Evolutionary conservation across 2,329 filamentous ascomycete genomes (phyloP), one percentile per base, ranked within the genome.

Genomic region (Dactylonectria estremocensis): DNA sequence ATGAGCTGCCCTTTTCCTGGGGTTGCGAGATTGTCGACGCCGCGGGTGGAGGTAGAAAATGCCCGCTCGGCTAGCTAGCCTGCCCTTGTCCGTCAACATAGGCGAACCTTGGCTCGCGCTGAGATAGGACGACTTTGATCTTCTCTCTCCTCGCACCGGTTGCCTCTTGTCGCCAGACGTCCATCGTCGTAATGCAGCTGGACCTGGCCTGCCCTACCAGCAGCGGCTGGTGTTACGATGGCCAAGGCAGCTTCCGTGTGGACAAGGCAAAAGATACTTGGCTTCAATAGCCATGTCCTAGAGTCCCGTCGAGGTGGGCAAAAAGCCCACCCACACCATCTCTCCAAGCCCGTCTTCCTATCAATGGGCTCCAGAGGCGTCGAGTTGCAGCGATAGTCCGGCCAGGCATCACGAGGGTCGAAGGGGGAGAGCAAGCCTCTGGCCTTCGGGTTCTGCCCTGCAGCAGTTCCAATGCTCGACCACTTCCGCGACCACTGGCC

Each of bases 381-480:
- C 50, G 52, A 62, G 50, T 49, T 62, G 50, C 60, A 62, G 60
- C 60, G 53, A 62, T 62, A 62, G 60, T 28, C 52, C 52, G 35
- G 35, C 56, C 61, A 56, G 45, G 63, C 64, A 61, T 66, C 64
- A 57, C 64, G 64, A 66, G 57, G 57, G 53, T 61, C 52, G 40
- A 60, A 50, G 50, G 31, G 31, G 35, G 37, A 40, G 14, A 4
- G 53, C 35, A 24, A 24, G 53, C 40, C 53, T 45, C 35, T 56
- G 35, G 33, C n/a, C 31, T 10, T 31, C 33, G 16, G 49, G 49
- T 24, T 22, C 31, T 53, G 50, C 43, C 58, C 59, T 53, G 55
- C 59, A 64, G 64, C 64, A 60, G 64, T 63, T 64, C 59, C 64
- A 59, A n/a, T 40, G 65, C 59, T 64, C 50, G 53, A 60, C 62